Conservation (phyloP, 768 basidiomycete species). For the Kwoniella sp. region DNA sequence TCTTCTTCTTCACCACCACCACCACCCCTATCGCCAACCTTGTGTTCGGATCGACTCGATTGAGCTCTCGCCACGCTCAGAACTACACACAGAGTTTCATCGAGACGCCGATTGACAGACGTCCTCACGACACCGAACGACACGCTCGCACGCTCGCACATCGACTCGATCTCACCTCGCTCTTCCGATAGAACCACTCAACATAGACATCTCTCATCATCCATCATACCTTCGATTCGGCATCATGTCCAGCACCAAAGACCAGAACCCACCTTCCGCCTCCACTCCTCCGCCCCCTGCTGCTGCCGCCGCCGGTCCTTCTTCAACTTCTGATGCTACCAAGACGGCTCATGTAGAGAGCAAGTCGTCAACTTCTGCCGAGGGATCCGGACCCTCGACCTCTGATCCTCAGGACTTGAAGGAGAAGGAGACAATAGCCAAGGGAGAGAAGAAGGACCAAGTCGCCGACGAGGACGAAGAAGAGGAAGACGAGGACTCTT, state of each 20-base stretch:
- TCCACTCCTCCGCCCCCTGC: background rate
- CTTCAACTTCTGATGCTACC: background rate
- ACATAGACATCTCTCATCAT: too few species aligned
- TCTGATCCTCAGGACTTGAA: background rate
- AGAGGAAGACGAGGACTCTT: slow-evolving; percentile 7
- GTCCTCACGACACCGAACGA: too few species aligned
- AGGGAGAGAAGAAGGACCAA: slow-evolving; percentile 7
- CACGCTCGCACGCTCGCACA: too few species aligned
- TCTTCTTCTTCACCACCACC: too few species aligned
- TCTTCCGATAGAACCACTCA: too few species aligned
- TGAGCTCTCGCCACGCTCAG: too few species aligned
- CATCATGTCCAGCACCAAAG: slow-evolving; percentile 11
- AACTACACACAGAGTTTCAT: too few species aligned
- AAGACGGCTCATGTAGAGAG: background rate
- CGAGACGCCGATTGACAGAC: too few species aligned
- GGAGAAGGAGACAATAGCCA: background rate
- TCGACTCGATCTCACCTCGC: too few species aligned
- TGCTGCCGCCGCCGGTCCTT: background rate
- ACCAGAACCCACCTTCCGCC: slow-evolving; percentile 5
- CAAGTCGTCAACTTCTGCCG: background rate
- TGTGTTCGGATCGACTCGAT: too few species aligned
- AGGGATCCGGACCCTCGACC: background rate
- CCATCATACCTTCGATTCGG: too few species aligned
- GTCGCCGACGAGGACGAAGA: background rate
- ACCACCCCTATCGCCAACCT: too few species aligned